Base-by-base conservation (phyloP, 2,329 filamentous ascomycete genomes). In the Cadophora gregata region DNA sequence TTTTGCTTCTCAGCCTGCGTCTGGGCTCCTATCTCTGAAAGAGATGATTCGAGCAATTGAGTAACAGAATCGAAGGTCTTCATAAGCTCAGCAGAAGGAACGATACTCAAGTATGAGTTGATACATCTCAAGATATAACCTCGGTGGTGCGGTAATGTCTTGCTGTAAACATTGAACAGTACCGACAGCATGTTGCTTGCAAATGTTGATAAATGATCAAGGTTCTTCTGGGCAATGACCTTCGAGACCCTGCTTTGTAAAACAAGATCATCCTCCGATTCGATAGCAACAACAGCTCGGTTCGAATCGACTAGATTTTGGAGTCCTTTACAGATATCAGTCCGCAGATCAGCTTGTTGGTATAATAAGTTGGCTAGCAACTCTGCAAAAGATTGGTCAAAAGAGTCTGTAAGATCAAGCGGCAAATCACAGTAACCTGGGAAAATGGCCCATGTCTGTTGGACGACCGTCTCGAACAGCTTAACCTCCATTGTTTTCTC, bases 101-200 rank as follows among this genome's bases (percentile, higher is more conserved):
- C 93, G 74, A 98, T 92, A 81, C 94, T 97, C 66, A 99, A 82
- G 79, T 94, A 98, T 5, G 93, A 89, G 79, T 98, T 97, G 81
- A 98, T 96, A 69, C 94, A 97, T 77, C 95, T 92, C 38, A 99
- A 83, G 63, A 99, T 96, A 24, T 92, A 93, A 0, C 93, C 94
- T 72, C 96, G 87, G 75, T 93, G 96, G 76, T 97, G 93, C 2
- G 96, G 95, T 29, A 99, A 84, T 0, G 96, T 99, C 79, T 97
- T 92, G 70, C 92, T 97, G 81, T 99, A 99, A 53, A 99, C 95
- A 77, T 99, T 99, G 84, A 99, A 98, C n/a, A 99, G 83, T 0
- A 98, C 95, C 7, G 96, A 94, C 50, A 99, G 87, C 80, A 99
- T 86, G 75, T 98, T 98, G 68, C 90, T 90, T 0, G 95, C 86